A percentile compares a stretch with the other conserved stretches of the same genome.
Conservation (phyloP, 345 rosid genomes). For the Salix dunnii region DNA sequence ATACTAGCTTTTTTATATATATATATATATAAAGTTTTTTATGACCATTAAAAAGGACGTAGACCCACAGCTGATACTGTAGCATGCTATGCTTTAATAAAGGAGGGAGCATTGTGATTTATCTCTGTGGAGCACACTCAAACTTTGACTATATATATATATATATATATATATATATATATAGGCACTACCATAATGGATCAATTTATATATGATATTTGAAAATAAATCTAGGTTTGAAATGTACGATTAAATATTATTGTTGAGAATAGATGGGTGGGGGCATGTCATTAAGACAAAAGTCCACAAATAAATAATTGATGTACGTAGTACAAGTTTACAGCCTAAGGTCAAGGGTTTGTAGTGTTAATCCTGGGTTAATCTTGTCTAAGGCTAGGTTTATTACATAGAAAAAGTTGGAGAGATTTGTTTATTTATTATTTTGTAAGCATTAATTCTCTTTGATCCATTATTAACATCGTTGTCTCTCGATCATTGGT, state of each 20-base stretch:
- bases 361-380: neutral
- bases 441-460: neutral
- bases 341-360: conserved; percentile 16
- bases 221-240: neutral
- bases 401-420: neutral
- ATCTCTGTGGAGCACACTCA: neutral
- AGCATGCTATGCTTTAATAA: neutral
- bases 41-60: neutral
- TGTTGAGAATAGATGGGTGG: conserved; percentile 1
- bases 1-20: neutral
- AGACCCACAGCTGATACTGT: neutral
- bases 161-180: no score
- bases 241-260: neutral
- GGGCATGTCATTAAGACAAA: conserved; percentile 11
- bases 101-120: neutral
- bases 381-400: neutral
- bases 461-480: conserved; percentile 8
- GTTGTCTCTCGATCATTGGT: conserved; percentile 7
- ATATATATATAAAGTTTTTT: neutral
- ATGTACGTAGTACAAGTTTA: neutral
- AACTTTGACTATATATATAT: neutral
- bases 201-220: neutral
- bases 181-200: neutral
- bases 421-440: neutral
- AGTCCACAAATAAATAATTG: conserved; percentile 17